Evolutionary conservation across 257 asterid species (phyloP).

Genomic region (Vinca minor): DNA sequence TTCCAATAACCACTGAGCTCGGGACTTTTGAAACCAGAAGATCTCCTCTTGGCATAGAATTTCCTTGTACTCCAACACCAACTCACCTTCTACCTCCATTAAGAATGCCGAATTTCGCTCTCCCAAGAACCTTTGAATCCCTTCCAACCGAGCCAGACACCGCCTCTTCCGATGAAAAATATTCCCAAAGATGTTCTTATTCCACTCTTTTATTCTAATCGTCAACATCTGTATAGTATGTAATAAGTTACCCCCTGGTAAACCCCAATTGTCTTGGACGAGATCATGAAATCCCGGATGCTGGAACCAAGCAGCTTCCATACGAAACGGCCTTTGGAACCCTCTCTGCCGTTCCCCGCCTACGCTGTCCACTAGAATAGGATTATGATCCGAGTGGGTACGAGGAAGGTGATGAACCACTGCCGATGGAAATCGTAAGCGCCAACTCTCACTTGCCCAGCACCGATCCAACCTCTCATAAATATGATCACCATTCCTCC

Average conservation of each 20-base stretch:
- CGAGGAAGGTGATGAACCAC: not conserved
- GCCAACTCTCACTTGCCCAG: not conserved
- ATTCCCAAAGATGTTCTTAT: not conserved
- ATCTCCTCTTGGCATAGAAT: not conserved
- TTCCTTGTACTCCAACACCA: not conserved
- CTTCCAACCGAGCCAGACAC: not conserved
- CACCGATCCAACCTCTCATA: not conserved
- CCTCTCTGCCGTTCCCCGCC: too few relatives aligned
- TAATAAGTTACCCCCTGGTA: too few relatives aligned
- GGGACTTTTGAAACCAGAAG: not conserved
- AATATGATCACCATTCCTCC: not conserved
- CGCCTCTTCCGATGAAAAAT: not conserved
- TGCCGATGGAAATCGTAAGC: not conserved
- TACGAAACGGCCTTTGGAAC: not conserved
- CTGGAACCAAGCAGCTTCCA: not conserved
- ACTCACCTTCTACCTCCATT: not conserved
- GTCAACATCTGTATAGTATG: not conserved
- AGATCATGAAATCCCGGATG: too few relatives aligned
- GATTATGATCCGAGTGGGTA: not conserved
- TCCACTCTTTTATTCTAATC: not conserved
- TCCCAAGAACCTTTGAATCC: not conserved
- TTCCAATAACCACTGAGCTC: not conserved
- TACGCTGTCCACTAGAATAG: too few relatives aligned
- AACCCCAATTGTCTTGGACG: too few relatives aligned
- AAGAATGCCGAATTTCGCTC: not conserved